Conservation (phyloP, 805 yeast genomes). For the Hanseniaspora vineae region DNA sequence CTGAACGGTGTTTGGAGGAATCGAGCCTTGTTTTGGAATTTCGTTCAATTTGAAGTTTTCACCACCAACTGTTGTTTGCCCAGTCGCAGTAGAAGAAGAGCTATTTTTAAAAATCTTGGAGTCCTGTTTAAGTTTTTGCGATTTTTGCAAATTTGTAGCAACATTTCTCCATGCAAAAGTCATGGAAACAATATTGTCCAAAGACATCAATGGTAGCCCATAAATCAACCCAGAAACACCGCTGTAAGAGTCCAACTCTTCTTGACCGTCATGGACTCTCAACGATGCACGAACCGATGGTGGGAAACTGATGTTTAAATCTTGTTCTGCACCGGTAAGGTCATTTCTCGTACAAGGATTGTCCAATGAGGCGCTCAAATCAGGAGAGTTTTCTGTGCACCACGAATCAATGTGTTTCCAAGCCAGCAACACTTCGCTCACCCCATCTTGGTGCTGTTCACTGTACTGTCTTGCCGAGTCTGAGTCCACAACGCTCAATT, state of each 20-base stretch:
- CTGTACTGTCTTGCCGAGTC: slow-evolving; percentile 3
- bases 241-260: slow-evolving; percentile 55
- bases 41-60: slow-evolving; percentile 28
- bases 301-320: slow-evolving; percentile 63
- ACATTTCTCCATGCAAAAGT: slow-evolving; percentile 78
- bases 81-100: slow-evolving; percentile 13
- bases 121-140: slow-evolving; percentile 10
- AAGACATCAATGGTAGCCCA: slow-evolving; percentile 66
- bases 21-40: slow-evolving; percentile 45
- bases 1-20: slow-evolving; percentile 68
- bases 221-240: slow-evolving; percentile 63
- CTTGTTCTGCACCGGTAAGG: slow-evolving; percentile 70
- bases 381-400: slow-evolving; percentile 69
- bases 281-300: slow-evolving; percentile 69
- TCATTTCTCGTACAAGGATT: slow-evolving; percentile 74
- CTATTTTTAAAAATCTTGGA: slow-evolving; percentile 8
- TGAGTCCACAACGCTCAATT: slow-evolving; percentile 1
- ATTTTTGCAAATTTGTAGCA: slow-evolving; percentile 30
- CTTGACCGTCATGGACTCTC: slow-evolving; percentile 86
- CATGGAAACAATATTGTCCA: slow-evolving; percentile 71
- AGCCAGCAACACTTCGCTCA: slow-evolving; percentile 60
- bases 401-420: slow-evolving; percentile 87
- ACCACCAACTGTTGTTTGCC: slow-evolving; percentile 7
- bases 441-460: slow-evolving; percentile 35
- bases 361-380: slow-evolving; percentile 63